Evolutionary conservation across 2,329 filamentous ascomycete genomes (phyloP), one percentile per base, ranked within the genome.

Genomic region (Fusarium concolor): DNA sequence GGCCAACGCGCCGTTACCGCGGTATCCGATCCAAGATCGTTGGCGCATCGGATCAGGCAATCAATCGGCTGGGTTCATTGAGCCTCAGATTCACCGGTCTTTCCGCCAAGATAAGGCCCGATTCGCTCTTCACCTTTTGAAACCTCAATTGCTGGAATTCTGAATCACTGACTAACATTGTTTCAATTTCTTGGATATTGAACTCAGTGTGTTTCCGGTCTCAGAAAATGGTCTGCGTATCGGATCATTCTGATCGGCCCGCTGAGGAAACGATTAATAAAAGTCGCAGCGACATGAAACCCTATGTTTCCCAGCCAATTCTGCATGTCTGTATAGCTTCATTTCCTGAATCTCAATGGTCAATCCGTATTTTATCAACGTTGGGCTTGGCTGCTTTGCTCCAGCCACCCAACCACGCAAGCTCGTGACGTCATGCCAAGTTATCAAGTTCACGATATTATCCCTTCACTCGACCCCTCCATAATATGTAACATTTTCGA

Each of bases 401-500:
- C 15, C 51, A 64, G 61, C 61, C 61, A 64, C 60, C 9, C n/a
- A 39, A 53, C 52, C 60, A 10, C 60, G 60, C 59, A 64, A 64
- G 53, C 60, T 26, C 17, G 12, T 64, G 61, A 64, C 61, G 61
- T 65, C 53, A 64, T 64, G 60, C 61, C 61, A 64, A 65, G 61
- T 65, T n/a, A 6, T 46, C 26, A 28, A 52, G 10, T 38, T 17
- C 3, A 38, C 17, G 35, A 52, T 31, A 52, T 43, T 20, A 42
- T 50, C 18, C 20, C 26, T 51, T 37, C 24, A 37, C 18, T 20
- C 35, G 28, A 45, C 46, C 52, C 45, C 45, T 64, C 47, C 3
- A 4, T 22, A 9, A 43, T 20, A 43, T 29, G 9, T 38, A 39
- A 5, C 20, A 6, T 4, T 18, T 17, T 31, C 12, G 22, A 5